These are phyloP conservation scores for Thielaviopsis populi DNA, from an alignment of 2,329 filamentous ascomycete genomes.

Conservation along the genomic window DNA sequence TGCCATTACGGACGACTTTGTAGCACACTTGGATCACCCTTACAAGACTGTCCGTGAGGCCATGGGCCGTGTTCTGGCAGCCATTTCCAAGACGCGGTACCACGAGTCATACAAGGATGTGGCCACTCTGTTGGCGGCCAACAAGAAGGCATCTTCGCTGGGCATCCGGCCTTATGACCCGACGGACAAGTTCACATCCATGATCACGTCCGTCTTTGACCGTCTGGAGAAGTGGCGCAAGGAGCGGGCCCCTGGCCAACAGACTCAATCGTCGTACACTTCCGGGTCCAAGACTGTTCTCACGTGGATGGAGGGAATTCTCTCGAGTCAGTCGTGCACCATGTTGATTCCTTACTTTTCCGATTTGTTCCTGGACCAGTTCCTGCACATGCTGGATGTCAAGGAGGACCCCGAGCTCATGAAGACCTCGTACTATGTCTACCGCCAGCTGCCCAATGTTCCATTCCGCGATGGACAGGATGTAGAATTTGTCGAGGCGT, in stretches of 20 bases:
- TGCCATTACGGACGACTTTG: slow-evolving; percentile 77
- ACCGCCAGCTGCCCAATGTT: slow-evolving; percentile 89
- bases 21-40: slow-evolving; percentile 84
- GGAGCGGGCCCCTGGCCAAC: slow-evolving; percentile 70
- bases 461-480: slow-evolving; percentile 81
- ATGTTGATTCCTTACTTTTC: slow-evolving; percentile 87
- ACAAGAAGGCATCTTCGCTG: slow-evolving; percentile 66
- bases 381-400: slow-evolving; percentile 99
- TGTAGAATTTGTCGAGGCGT: slow-evolving; percentile 63
- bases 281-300: slow-evolving; percentile 92
- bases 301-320: slow-evolving; percentile 81
- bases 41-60: slow-evolving; percentile 96
- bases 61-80: slow-evolving; percentile 76
- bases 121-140: slow-evolving; percentile 54
- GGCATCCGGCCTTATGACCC: slow-evolving; percentile 75
- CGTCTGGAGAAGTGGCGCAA: slow-evolving; percentile 77
- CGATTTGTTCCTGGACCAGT: slow-evolving; percentile 72
- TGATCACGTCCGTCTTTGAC: slow-evolving; percentile 59
- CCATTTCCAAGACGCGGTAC: slow-evolving; percentile 80
- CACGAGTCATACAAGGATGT: slow-evolving; percentile 87
- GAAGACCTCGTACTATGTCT: slow-evolving; percentile 88
- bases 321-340: slow-evolving; percentile 85
- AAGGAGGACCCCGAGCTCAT: slow-evolving; percentile 96
- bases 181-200: slow-evolving; percentile 54
- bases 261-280: slow-evolving; percentile 87